Evolutionary conservation across 805 yeast genomes (phyloP), one percentile per base, ranked within the genome.

Genomic region (Candida vartiovaarae): DNA sequence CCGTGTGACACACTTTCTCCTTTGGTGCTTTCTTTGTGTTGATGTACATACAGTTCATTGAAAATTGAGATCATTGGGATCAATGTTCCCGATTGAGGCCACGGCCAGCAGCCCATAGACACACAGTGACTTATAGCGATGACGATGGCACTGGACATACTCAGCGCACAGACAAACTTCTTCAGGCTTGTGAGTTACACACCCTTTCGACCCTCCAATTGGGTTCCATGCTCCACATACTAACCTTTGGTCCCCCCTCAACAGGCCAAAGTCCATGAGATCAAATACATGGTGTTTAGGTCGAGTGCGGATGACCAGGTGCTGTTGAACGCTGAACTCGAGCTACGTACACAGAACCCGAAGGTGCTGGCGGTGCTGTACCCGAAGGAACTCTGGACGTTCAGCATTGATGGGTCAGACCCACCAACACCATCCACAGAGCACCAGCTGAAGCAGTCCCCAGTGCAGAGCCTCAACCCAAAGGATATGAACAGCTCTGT

Each of bases 381-480:
- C 31, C 60, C 70, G 7, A 65, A 66, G 44, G 74, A 70, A 35
- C 54, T 71, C 6, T 71, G 74, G 74, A 60, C 70, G 8, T 70
- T 70, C 42, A 64, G 70, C 34, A 63, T 68, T 38, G 68, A 67
- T 43, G 63, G 60, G 1, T 50, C 49, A 3, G 56, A 54, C 7
- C 60, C 60, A 20, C 68, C 70, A 1, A 41, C 55, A 4, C 72
- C 74, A 4, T 49, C 52, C 29, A 32, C 41, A 8, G 48, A 47
- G 29, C 55, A 53, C 42, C 44, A 40, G 3, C 37, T 61, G 26
- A 46, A 41, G 8, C 42, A 39, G 6, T 43, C 49, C 7, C 44
- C 48, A 2, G 37, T 48, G 4, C 45, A 49, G 36, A 41, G 44
- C 1, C 49, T 61, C 28, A 39, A 47, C 7, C 60, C 63, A 3